These are phyloP conservation scores for Xylaria telfairii DNA, from an alignment of 495 filamentous ascomycete genomes.

Conservation along the genomic window DNA sequence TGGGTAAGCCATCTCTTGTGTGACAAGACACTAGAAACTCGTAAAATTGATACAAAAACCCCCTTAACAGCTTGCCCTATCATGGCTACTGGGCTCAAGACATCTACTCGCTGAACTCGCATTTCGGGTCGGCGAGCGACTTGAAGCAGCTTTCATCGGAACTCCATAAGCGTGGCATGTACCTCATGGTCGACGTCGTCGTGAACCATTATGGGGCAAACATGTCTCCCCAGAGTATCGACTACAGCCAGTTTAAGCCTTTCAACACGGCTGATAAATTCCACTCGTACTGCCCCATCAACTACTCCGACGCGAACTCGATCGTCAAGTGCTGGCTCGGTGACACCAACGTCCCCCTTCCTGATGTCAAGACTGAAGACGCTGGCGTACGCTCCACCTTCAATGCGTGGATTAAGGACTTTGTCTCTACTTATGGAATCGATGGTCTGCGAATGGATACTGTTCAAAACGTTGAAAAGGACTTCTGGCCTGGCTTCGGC, in stretches of 20 bases:
- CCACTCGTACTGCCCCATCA: slow-evolving; percentile 68
- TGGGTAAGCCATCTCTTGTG: slow-evolving; percentile 47
- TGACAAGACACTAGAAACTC: background rate
- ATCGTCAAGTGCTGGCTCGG: slow-evolving; percentile 68
- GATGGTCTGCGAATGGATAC: slow-evolving; percentile 82
- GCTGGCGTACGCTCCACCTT: slow-evolving; percentile 60
- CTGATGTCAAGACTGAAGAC: slow-evolving; percentile 70
- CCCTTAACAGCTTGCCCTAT: slow-evolving; percentile 52
- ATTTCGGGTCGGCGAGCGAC: slow-evolving; percentile 69
- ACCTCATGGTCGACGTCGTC: slow-evolving; percentile 78
- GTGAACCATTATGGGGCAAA: slow-evolving; percentile 76
- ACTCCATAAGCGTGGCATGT: slow-evolving; percentile 73
- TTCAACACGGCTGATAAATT: slow-evolving; percentile 69
- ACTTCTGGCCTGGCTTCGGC: slow-evolving; percentile 69
- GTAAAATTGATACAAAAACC: background rate
- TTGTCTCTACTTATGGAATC: slow-evolving; percentile 72
- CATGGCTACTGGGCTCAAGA: slow-evolving; percentile 80
- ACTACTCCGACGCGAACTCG: slow-evolving; percentile 62
- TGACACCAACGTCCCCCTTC: slow-evolving; percentile 66
- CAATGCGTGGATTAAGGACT: slow-evolving; percentile 65
- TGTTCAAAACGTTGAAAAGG: slow-evolving; percentile 68
- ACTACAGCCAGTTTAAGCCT: slow-evolving; percentile 67
- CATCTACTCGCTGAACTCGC: slow-evolving; percentile 64
- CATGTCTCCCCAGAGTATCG: slow-evolving; percentile 58
- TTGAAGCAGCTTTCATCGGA: slow-evolving; percentile 64